A percentile compares a stretch with the other conserved stretches of the same genome.
These are phyloP conservation scores for Ganoderma boninense DNA, from an alignment of 1,284 basidiomycete species.

Conservation along the genomic window DNA sequence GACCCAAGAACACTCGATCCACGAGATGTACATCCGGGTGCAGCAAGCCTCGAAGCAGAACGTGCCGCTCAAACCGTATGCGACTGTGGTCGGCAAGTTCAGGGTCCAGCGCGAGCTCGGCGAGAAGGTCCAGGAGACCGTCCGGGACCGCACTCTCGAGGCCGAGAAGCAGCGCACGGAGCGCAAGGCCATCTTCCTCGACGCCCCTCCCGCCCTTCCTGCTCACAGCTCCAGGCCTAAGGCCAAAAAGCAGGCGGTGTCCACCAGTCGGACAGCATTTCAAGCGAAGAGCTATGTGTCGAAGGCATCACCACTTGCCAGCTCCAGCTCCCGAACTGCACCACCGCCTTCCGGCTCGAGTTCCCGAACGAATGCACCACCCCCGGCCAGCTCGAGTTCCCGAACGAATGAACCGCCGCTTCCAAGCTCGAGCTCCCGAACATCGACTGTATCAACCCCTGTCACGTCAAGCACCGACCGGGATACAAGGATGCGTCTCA, in stretches of 20 bases:
- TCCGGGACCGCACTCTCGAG: conserved; percentile 63
- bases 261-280: conserved; percentile 23
- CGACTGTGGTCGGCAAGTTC: conserved; percentile 74
- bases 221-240: conserved; percentile 42
- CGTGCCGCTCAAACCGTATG: conserved; percentile 74
- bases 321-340: neutral
- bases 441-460: neutral
- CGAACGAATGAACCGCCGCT: neutral
- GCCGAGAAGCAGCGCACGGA: conserved; percentile 64
- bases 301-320: neutral
- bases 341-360: neutral
- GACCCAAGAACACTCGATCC: conserved; percentile 56
- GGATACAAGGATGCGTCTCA: conserved; percentile 49
- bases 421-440: neutral
- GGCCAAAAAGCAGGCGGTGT: conserved; percentile 30
- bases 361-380: neutral
- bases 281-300: conserved; percentile 3
- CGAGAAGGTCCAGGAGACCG: conserved; percentile 56
- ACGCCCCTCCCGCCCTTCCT: conserved; percentile 43
- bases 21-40: conserved; percentile 76
- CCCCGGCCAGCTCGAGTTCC: neutral
- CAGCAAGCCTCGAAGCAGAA: conserved; percentile 62
- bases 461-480: conserved; percentile 8
- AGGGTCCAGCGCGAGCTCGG: conserved; percentile 66
- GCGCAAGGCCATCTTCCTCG: conserved; percentile 61